phyloP scores from a whole-genome alignment of 495 filamentous ascomycete genomes.

The Hyaloscypha variabilis region DNA sequence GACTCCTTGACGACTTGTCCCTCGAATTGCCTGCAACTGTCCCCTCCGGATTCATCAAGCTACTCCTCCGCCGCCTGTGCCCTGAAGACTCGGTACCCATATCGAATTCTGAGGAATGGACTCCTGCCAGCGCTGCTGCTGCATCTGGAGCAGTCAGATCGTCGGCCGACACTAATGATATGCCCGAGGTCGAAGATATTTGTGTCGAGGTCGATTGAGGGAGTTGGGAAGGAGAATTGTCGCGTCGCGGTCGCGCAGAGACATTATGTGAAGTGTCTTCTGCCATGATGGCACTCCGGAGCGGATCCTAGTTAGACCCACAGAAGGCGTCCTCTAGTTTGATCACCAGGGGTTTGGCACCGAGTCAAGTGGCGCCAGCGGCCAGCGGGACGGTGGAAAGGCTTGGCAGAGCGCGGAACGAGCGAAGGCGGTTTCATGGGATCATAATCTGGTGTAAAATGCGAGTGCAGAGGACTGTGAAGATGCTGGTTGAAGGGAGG shows the following conservation, averaged over 20 bases:
- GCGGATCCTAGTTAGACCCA: background rate
- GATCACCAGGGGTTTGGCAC: background rate
- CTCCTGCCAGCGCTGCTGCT: slow-evolving; percentile 19
- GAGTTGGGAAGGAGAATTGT: slow-evolving; percentile 16
- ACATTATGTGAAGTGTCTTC: background rate
- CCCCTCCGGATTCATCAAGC: slow-evolving; percentile 28
- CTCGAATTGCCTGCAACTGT: slow-evolving; percentile 5
- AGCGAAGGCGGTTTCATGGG: background rate
- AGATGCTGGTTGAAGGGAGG: background rate
- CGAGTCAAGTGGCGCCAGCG: background rate
- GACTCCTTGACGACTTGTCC: slow-evolving; percentile 7
- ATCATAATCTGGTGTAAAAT: background rate
- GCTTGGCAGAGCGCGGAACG: background rate
- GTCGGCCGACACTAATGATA: slow-evolving; percentile 18
- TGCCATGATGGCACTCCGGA: background rate
- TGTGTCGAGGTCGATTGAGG: slow-evolving; percentile 16
- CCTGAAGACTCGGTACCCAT: slow-evolving; percentile 28
- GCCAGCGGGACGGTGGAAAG: background rate
- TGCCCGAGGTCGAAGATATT: slow-evolving; percentile 21
- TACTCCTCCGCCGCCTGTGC: slow-evolving; percentile 32
- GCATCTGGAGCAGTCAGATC: slow-evolving; percentile 29
- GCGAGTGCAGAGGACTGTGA: background rate
- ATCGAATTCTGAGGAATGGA: slow-evolving; percentile 17
- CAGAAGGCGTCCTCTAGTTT: background rate
- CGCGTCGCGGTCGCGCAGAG: background rate